Percentiles rank a stretch among this genome's conserved stretches.
phyloP scores from a whole-genome alignment of 2,329 filamentous ascomycete species.

The Aspergillus versicolor region DNA sequence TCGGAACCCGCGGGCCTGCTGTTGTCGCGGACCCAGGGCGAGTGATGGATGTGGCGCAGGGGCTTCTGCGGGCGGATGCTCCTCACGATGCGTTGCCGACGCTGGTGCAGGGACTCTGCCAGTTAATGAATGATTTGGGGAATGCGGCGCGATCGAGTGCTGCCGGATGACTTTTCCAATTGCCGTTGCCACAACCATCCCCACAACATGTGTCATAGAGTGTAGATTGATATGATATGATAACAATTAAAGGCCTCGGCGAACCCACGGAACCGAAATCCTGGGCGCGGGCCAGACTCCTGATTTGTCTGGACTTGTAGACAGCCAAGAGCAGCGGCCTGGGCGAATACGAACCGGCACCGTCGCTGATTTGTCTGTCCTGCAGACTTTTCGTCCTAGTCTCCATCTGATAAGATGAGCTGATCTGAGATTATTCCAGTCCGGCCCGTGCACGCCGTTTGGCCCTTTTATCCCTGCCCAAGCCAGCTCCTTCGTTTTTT shows the following conservation, averaged over 20 bases:
- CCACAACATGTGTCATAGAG: too few species aligned
- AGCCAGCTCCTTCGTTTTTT: neutral
- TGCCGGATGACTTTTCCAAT: too few species aligned
- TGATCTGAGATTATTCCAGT: neutral
- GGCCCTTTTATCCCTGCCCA: neutral
- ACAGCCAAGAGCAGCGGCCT: neutral
- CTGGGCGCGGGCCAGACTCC: neutral
- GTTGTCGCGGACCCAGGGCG: constrained; percentile 56
- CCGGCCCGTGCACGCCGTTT: too few species aligned
- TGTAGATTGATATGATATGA: too few species aligned
- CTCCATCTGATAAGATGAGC: constrained; percentile 12
- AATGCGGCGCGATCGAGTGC: constrained; percentile 12
- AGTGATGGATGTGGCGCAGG: constrained; percentile 60
- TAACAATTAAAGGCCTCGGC: too few species aligned
- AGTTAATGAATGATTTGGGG: constrained; percentile 51
- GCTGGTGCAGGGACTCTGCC: constrained; percentile 66
- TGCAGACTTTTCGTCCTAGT: neutral
- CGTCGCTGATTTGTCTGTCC: neutral
- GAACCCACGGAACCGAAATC: neutral
- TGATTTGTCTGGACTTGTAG: neutral
- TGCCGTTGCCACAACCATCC: too few species aligned
- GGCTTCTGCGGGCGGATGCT: constrained; percentile 58
- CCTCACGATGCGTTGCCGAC: constrained; percentile 52
- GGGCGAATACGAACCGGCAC: neutral
- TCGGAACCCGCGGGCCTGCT: constrained; percentile 19